Base-by-base conservation (phyloP, 208 protist species). In the Leishmania guyanensis region DNA sequence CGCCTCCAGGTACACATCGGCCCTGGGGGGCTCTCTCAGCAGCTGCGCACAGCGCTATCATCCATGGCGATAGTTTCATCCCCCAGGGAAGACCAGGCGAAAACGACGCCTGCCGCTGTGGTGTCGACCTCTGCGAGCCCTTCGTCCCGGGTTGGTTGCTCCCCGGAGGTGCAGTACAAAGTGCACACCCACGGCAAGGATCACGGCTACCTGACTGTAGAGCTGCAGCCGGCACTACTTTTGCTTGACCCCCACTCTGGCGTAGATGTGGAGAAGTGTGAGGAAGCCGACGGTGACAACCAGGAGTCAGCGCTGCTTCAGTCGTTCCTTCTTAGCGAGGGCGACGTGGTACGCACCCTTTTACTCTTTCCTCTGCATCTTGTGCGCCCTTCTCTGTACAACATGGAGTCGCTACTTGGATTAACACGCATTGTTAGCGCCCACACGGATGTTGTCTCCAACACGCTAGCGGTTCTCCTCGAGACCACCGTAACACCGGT, bases 321-420 rank as follows among this genome's bases (percentile, higher is more conserved):
- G 26, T 8, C 43, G 48, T 84, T 73, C n/a, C 73, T 64, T 69
- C 80, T 91, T 43, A 80, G 72, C 2, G 85, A 62, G 16, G 91
- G 92, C 26, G 92, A 94, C 69, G 87, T 88, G 46, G 82, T 95
- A 16, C 80, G 86, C 22, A 79, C 86, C 8, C 84, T 96, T 66
- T 53, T 96, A 2, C 77, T 95, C 53, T 92, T 96, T 58, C 93
- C 93, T 26, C 84, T 96, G 26, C 93, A 96, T 80, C 78, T 94
- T 22, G 48, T 92, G 12, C 90, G 93, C 1, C 93, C 93, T 53
- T 85, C 75, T 29, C 79, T 96, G 64, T 77, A 94, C 82, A 88
- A 79, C 74, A 90, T 96, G 85, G 87, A 90, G 79, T 93, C 90
- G 0, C 43, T 89, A 9, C 39, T 80, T 9, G 90, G 85, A 39